Percentiles rank a stretch among this genome's conserved stretches.
Conservation (phyloP, 352 stramenopile species). For the Globisporangium splendens region DNA sequence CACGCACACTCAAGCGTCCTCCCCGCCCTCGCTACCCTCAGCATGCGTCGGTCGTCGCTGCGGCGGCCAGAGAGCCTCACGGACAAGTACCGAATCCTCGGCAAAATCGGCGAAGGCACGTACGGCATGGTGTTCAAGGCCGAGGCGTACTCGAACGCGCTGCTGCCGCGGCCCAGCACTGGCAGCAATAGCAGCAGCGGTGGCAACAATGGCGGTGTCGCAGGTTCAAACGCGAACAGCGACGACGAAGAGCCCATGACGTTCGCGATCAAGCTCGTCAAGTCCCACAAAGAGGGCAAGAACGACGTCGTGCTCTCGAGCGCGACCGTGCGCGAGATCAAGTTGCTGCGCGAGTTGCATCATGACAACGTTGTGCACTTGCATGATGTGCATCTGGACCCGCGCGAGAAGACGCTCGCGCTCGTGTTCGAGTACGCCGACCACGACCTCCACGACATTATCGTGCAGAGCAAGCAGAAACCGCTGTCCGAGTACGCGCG, state of each 20-base stretch:
- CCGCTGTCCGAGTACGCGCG: slow-evolving; percentile 89
- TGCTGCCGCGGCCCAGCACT: slow-evolving; percentile 31
- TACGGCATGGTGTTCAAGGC: slow-evolving; percentile 90
- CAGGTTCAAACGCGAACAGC: neutral
- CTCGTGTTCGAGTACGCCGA: slow-evolving; percentile 90
- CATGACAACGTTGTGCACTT: slow-evolving; percentile 87
- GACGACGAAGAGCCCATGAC: slow-evolving; percentile 79
- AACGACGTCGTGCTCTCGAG: slow-evolving; percentile 89
- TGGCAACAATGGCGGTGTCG: slow-evolving; percentile 3
- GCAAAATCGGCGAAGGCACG: slow-evolving; percentile 87
- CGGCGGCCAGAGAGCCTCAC: slow-evolving; percentile 67
- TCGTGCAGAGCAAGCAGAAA: slow-evolving; percentile 86
- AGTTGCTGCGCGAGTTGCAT: slow-evolving; percentile 83
- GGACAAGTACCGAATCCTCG: slow-evolving; percentile 82
- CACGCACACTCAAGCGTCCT: no score
- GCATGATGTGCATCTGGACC: slow-evolving; percentile 85
- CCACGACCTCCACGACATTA: slow-evolving; percentile 88
- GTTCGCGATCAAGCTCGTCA: slow-evolving; percentile 89
- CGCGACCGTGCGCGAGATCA: slow-evolving; percentile 88
- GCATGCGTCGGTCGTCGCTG: slow-evolving; percentile 60
- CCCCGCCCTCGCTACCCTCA: no score
- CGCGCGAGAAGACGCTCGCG: slow-evolving; percentile 74
- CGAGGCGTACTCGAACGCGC: slow-evolving; percentile 51
- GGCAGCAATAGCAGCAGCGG: slow-evolving; percentile 5
- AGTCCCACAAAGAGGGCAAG: slow-evolving; percentile 88